These are phyloP conservation scores for Ophiostoma novo-ulmi DNA, from an alignment of 2,329 filamentous ascomycete species.

Conservation along the genomic window DNA sequence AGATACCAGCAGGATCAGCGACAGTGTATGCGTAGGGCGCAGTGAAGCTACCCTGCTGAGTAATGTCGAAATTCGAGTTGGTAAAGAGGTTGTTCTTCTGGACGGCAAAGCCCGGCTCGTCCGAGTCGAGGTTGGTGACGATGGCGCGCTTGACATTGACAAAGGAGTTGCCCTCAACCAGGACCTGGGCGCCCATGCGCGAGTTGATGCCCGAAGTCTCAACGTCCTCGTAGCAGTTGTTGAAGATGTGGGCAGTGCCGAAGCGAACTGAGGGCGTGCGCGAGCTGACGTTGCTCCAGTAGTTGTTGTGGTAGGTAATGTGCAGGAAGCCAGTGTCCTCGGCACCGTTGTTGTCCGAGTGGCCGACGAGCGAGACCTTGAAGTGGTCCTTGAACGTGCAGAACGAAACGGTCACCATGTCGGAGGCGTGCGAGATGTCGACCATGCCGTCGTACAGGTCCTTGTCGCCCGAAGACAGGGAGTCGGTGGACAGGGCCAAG, in stretches of 20 bases:
- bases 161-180: background rate
- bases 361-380: conserved; percentile 10
- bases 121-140: background rate
- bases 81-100: conserved; percentile 4
- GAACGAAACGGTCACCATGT: background rate
- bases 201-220: conserved; percentile 5
- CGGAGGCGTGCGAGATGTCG: conserved; percentile 1
- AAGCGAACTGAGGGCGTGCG: conserved; percentile 4
- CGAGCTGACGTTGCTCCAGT: conserved; percentile 10
- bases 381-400: conserved; percentile 8
- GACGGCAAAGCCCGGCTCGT: background rate
- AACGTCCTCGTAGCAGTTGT: conserved; percentile 7
- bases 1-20: background rate
- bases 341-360: conserved; percentile 1
- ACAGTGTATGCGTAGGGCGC: background rate
- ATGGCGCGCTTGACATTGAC: background rate
- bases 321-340: conserved; percentile 4
- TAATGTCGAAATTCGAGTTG: background rate
- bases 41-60: background rate
- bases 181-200: conserved; percentile 9
- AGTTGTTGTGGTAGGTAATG: conserved; percentile 8
- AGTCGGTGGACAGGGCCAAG: conserved; percentile 1
- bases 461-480: conserved; percentile 1
- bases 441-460: conserved; percentile 11
- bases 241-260: conserved; percentile 8